phyloP scores from a whole-genome alignment of 192 early-diverging fungal species.

The Gryganskiella cystojenkinii region DNA sequence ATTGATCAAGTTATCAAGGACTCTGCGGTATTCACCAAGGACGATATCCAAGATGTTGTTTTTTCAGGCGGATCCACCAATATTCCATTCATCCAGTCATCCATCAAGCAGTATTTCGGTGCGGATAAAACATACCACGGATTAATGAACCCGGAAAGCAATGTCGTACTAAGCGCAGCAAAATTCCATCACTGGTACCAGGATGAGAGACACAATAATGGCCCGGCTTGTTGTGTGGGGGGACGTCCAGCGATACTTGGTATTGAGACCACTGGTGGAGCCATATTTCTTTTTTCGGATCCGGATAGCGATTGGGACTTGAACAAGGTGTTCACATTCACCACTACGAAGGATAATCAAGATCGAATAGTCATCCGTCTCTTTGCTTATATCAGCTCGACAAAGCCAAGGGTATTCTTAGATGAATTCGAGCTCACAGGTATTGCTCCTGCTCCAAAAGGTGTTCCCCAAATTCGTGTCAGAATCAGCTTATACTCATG shows the following conservation, averaged over 20 bases:
- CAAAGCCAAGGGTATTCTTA: slow-evolving; percentile 83
- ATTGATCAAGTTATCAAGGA: slow-evolving; percentile 89
- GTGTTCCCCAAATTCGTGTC: slow-evolving; percentile 93
- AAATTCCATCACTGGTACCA: slow-evolving; percentile 64
- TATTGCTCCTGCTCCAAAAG: slow-evolving; percentile 90
- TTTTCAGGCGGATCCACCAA: slow-evolving; percentile 89
- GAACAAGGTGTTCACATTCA: slow-evolving; percentile 95
- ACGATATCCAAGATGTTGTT: slow-evolving; percentile 86
- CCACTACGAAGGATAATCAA: slow-evolving; percentile 94
- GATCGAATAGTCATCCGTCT: slow-evolving; percentile 93
- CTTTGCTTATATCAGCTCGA: slow-evolving; percentile 94
- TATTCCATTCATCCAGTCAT: slow-evolving; percentile 87
- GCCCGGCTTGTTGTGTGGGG: slow-evolving; percentile 62
- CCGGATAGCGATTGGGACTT: slow-evolving; percentile 69
- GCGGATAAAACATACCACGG: slow-evolving; percentile 86
- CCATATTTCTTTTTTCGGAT: slow-evolving; percentile 90
- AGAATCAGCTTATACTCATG: slow-evolving; percentile 94
- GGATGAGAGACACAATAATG: slow-evolving; percentile 15
- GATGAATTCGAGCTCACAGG: slow-evolving; percentile 94
- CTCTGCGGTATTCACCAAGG: slow-evolving; percentile 69
- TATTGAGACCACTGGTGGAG: slow-evolving; percentile 94
- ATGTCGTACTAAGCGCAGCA: slow-evolving; percentile 86
- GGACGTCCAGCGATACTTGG: slow-evolving; percentile 71
- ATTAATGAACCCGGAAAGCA: slow-evolving; percentile 84
- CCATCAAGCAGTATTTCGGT: slow-evolving; percentile 85